Evolutionary conservation across 805 yeast genomes (phyloP), one percentile per base, ranked within the genome.

Genomic region (Komagataella mondaviorum): DNA sequence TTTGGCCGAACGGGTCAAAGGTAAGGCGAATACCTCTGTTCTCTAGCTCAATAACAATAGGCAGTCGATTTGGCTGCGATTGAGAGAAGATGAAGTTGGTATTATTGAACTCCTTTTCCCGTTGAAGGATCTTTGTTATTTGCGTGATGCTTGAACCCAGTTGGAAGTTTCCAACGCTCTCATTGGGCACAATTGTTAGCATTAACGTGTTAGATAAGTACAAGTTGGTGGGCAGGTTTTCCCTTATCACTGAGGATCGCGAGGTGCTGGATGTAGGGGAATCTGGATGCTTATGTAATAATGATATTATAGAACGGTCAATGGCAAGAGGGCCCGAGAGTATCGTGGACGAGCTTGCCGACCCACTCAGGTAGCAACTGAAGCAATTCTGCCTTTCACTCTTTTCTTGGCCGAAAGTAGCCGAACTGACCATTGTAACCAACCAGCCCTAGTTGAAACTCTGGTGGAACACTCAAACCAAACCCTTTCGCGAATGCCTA

Each of bases 1-100:
- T 56, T 45, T 65, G 69, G 23, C 53, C 52, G 16, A 44, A 44
- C 0, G 61, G 51, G 20, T 65, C 68, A 56, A 63, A 65, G 3
- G 61, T 52, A 6, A 65, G 51, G 23, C 58, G 59, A 16, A 63
- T 55, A 10, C 55, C 55, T 14, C 53, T 51, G 39, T 54, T 57
- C n/a, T 51, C 53, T 46, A 64, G 44, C 23, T 58, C 58, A 6
- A 65, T 49, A 3, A 58, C 55, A 7, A 56, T 50, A 7, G 63
- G 52, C 20, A 50, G 51, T 10, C n/a, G 12, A 36, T 46, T 49
- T 4, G 47, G 10, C 18, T 55, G 30, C 2, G 52, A 47, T n/a
- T 54, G 52, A 3, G 60, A 54, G 49, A 55, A 62, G 12, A 60
- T 54, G 46, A 64, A 59, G 30, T 57, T 53, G 22, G 61, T 45